phyloP scores from a whole-genome alignment of 345 rosid species.

The Trapa incisa region DNA sequence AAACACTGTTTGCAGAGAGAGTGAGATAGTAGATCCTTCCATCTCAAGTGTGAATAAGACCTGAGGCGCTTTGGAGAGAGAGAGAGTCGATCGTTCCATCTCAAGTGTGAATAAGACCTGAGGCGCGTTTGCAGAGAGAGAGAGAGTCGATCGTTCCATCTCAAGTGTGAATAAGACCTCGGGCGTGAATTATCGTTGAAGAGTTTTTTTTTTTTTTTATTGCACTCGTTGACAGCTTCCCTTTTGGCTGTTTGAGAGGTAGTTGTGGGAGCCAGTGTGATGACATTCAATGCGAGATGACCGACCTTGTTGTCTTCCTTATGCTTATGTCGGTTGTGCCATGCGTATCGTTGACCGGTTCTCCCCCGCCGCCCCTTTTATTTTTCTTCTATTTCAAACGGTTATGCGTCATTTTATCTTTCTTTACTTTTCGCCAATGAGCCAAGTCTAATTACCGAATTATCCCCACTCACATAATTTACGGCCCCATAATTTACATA shows the following conservation, averaged over 20 bases:
- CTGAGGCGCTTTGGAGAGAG: not conserved
- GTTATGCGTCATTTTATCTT: not conserved
- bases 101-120: too few species aligned
- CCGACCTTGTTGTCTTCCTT: not conserved
- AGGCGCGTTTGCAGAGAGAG: too few species aligned
- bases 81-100: too few species aligned
- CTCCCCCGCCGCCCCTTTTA: not conserved
- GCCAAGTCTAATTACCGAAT: too few species aligned
- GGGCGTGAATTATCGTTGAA: too few species aligned
- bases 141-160: too few species aligned
- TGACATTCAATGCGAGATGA: constrained; percentile 5
- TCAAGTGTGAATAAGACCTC: too few species aligned
- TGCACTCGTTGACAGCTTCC: not conserved
- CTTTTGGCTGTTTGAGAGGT: constrained; percentile 6
- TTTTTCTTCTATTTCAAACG: too few species aligned
- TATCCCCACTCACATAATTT: too few species aligned
- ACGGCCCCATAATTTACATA: too few species aligned
- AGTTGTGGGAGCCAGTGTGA: too few species aligned
- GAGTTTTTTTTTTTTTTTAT: too few species aligned
- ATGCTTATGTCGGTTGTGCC: not conserved
- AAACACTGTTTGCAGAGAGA: not conserved
- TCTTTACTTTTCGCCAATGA: not conserved
- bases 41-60: constrained; percentile 5
- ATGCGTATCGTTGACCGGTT: constrained; percentile 11
- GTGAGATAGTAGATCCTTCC: not conserved